A percentile compares a stretch with the other conserved stretches of the same genome.
These are phyloP conservation scores for Amaranthus cruentus DNA, from an alignment of 148 eudicot species.

Conservation along the genomic window DNA sequence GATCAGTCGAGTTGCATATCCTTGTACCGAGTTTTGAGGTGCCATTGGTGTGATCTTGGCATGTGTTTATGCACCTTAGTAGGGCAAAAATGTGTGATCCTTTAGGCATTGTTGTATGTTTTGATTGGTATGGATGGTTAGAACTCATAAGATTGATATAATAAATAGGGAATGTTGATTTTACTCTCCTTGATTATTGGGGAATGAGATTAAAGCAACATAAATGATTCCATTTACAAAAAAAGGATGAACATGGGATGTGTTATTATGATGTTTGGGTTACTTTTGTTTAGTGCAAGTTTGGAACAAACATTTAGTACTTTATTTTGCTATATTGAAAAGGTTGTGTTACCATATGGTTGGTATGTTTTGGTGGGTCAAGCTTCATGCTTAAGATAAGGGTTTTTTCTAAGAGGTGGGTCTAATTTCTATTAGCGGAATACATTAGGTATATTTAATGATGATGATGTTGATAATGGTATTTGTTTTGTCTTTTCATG, in stretches of 20 bases:
- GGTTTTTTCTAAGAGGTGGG: too few species aligned
- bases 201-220: neutral
- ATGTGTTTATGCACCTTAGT: conserved; percentile 49
- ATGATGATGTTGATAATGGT: too few species aligned
- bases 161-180: neutral
- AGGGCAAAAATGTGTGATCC: conserved; percentile 38
- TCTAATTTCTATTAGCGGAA: too few species aligned
- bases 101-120: conserved; percentile 29
- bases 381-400: neutral
- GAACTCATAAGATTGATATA: neutral
- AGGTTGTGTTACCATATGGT: neutral
- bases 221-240: neutral
- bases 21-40: conserved; percentile 46
- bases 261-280: conserved; percentile 19
- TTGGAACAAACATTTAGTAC: conserved; percentile 14
- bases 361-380: neutral
- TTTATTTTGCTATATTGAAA: conserved; percentile 1
- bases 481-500: too few species aligned
- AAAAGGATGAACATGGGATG: neutral
- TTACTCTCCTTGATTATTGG: neutral
- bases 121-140: neutral
- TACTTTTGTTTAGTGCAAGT: conserved; percentile 24
- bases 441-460: too few species aligned
- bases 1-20: conserved; percentile 62
- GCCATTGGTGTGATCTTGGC: conserved; percentile 39